Base-by-base conservation (phyloP, 352 stramenopile genomes). In the Globisporangium spiculum region DNA sequence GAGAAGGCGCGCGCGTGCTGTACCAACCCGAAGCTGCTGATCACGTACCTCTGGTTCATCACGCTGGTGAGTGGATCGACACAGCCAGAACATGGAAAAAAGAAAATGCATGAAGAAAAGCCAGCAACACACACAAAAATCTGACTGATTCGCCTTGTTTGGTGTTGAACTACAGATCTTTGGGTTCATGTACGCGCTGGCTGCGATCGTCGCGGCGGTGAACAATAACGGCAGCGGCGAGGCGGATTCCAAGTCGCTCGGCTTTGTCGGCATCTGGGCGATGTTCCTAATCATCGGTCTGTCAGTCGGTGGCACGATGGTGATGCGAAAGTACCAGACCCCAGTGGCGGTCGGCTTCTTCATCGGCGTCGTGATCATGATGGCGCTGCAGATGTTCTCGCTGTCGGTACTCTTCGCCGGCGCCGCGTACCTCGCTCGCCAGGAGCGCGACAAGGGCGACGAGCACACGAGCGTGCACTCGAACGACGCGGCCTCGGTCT, bases 351-450 rank as follows among this genome's bases (percentile, higher is more conserved):
- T 97, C 44, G 88, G 90, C 58, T 96, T 97, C 69, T 93, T 97
- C 70, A 92, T 97, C 61, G 90, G 90, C 73, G 86, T 97, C 66
- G 88, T 97, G 52, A 79, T 96, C 60, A 96, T 97, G 85, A 96
- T 96, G 88, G 83, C 86, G 62, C 83, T 94, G 70, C 85, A 94
- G 66, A 93, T 93, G 85, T 92, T 94, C 73, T 91, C 83, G 72
- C 75, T 94, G 38, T 86, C 77, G 10, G 79, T 94, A 59, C 81
- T 94, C 65, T 93, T 92, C 67, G 82, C 84, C 24, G 83, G 87
- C 34, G 79, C 77, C 4, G 84, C 86, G 36, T 91, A 91, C 69
- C 67, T 93, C 60, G 87, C 83, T 26, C 83, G 81, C 54, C 83
- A 90, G 48, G 81, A 90, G 68, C 76, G 76, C 54, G 84, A 80